Percentiles rank a stretch among this genome's conserved stretches.
Evolutionary conservation across 176 grass and related monocot species (phyloP).

Genomic region (Rhipidocladum racemiflorum): DNA sequence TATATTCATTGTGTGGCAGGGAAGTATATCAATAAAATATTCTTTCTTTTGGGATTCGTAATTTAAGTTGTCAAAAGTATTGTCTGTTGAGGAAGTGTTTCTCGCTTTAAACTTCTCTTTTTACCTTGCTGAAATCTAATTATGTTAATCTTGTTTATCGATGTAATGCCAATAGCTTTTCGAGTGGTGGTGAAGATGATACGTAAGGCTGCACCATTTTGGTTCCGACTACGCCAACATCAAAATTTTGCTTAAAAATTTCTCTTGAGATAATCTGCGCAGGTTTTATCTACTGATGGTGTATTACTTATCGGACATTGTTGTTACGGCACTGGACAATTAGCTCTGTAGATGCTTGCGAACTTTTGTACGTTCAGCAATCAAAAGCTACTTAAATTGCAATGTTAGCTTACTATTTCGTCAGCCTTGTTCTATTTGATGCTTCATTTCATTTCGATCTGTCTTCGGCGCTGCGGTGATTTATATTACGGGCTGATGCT

Average conservation of each 20-base stretch:
- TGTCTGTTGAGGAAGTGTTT: no score
- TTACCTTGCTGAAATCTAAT: no score
- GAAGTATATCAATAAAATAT: background rate
- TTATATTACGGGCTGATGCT: no score
- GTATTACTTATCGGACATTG: background rate
- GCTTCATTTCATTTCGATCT: no score
- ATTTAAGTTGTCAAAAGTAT: conserved; percentile 40
- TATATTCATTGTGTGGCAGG: background rate
- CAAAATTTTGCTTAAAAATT: conserved; percentile 43
- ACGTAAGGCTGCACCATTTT: no score
- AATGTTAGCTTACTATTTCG: background rate
- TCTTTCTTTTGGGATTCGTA: background rate
- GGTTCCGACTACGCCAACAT: conserved; percentile 83
- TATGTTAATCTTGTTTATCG: no score
- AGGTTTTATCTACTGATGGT: no score
- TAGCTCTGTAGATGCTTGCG: background rate
- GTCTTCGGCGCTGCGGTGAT: no score
- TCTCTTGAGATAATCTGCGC: background rate
- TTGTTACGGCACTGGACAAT: background rate
- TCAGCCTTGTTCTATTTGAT: background rate
- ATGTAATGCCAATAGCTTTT: no score
- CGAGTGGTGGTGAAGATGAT: no score
- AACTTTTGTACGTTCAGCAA: background rate
- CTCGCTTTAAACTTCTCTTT: no score
- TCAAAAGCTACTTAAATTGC: background rate